Percentiles rank a stretch among this genome's conserved stretches.
These are phyloP conservation scores for Evernia prunastri DNA, from an alignment of 495 filamentous ascomycete species.

Conservation along the genomic window DNA sequence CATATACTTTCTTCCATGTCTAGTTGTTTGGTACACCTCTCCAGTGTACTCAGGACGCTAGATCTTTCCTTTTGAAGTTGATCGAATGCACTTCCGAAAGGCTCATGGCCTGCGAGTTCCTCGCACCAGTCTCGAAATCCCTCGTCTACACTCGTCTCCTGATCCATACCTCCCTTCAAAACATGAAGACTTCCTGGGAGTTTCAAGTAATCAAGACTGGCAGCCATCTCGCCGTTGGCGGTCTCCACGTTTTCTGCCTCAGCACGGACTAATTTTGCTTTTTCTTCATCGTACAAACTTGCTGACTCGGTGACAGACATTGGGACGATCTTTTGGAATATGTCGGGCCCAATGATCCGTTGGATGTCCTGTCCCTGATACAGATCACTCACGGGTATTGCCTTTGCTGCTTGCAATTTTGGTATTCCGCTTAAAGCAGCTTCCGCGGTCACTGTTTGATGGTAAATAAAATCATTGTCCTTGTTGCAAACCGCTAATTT, in stretches of 20 bases:
- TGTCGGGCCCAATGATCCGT: slow-evolving; percentile 90
- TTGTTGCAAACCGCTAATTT: slow-evolving; percentile 68
- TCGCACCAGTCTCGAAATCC: slow-evolving; percentile 92
- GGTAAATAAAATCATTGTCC: slow-evolving; percentile 98
- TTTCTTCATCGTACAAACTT: slow-evolving; percentile 96
- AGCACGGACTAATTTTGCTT: slow-evolving; percentile 88
- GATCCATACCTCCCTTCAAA: slow-evolving; percentile 86
- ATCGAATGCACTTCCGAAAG: slow-evolving; percentile 69
- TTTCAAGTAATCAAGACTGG: slow-evolving; percentile 88
- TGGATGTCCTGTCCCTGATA: slow-evolving; percentile 97
- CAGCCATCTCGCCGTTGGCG: slow-evolving; percentile 90
- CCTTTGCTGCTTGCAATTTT: slow-evolving; percentile 94
- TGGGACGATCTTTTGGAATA: slow-evolving; percentile 94
- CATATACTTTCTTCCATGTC: slow-evolving; percentile 97
- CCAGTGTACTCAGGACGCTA: slow-evolving; percentile 60
- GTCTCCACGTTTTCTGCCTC: slow-evolving; percentile 88
- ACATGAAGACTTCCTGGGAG: slow-evolving; percentile 84
- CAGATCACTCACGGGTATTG: slow-evolving; percentile 92
- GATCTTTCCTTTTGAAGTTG: slow-evolving; percentile 70
- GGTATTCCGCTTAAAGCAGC: slow-evolving; percentile 71
- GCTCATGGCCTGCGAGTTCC: slow-evolving; percentile 77
- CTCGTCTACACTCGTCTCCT: slow-evolving; percentile 79
- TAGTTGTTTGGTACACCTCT: slow-evolving; percentile 74
- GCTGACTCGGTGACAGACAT: slow-evolving; percentile 95
- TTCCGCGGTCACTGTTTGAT: slow-evolving; percentile 82